phyloP scores from a whole-genome alignment of 768 basidiomycete species.

The Mycena pura region DNA sequence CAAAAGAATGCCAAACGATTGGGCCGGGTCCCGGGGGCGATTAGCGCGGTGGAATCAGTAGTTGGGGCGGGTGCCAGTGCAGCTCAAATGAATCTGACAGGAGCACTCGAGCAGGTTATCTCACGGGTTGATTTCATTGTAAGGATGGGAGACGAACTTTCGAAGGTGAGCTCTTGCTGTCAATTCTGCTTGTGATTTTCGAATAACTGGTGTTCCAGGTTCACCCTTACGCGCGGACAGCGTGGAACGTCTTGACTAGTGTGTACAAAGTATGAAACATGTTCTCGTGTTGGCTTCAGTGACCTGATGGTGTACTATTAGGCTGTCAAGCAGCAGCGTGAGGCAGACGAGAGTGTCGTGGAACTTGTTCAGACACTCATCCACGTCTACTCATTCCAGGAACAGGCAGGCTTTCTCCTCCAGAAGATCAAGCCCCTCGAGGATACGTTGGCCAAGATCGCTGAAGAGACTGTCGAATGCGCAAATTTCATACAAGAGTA shows the following conservation, averaged over 20 bases:
- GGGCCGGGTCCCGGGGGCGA: too few species aligned
- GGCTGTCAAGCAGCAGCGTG: conserved; percentile 37
- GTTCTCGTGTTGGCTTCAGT: too few species aligned
- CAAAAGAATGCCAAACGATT: too few species aligned
- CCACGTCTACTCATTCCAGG: conserved; percentile 38
- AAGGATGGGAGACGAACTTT: neutral
- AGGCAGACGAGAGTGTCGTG: conserved; percentile 31
- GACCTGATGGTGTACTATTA: too few species aligned
- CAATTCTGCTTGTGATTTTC: neutral
- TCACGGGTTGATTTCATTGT: neutral
- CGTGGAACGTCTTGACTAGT: neutral
- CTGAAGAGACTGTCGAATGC: conserved; percentile 44
- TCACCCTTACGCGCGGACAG: neutral
- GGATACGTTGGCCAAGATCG: conserved; percentile 31
- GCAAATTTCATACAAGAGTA: conserved; percentile 44
- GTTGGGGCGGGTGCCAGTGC: too few species aligned
- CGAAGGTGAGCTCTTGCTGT: neutral
- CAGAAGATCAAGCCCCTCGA: conserved; percentile 37
- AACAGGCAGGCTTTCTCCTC: conserved; percentile 34
- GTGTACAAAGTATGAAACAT: too few species aligned
- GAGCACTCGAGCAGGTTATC: too few species aligned
- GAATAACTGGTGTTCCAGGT: too few species aligned
- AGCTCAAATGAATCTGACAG: too few species aligned
- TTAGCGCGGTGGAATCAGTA: too few species aligned
- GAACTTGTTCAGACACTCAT: conserved; percentile 36